Base-by-base conservation (phyloP, 768 basidiomycete species). In the Baorangia bicolor region DNA sequence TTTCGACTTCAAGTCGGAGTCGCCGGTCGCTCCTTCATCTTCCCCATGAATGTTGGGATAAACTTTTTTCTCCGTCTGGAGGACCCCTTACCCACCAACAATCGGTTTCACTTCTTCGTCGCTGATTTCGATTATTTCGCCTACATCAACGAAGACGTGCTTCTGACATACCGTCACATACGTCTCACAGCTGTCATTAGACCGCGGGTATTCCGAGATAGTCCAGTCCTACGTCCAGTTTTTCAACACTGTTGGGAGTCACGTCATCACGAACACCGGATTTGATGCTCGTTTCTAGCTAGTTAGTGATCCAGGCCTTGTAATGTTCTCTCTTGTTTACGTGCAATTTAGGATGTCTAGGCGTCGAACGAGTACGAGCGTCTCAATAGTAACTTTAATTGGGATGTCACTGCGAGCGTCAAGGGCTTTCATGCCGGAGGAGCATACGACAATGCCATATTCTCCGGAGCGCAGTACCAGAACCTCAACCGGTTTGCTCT, bases 391-490 rank as follows among this genome's bases (percentile, higher is more conserved):
- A 57, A 54, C 20, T 54, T 57, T 16, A 16, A 5, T n/a, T 23
- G 39, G 27, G 11, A 57, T 20, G 51, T 57, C 38, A 33, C 33
- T 33, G 33, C 33, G 13, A 33, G 33, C 38, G 53, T 57, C 20
- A 41, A 31, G 39, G 56, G 56, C 20, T 47, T 57, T 51, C 53
- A 57, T 20, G 33, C 35, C 10, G 56, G 56, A 30, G 56, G 56
- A 5, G 10, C 42, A 28, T 57, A 30, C 9, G 56, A 57, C 12
- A 5, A 5, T 13, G n/a, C 31, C 13, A 51, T 57, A 25, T 41
- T 54, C 39, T 2, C 5, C 2, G 56, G 54, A 42, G 11, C 25
- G 5, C 33, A 33, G 14, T 33, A 33, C 33, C 33, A 6, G 27
- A 30, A 14, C 20, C 46, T 53, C 52, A 12, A 53, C 37, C 27